Evolutionary conservation across 192 early-diverging fungal genomes (phyloP).

Genomic region (Coemansia sp.): DNA sequence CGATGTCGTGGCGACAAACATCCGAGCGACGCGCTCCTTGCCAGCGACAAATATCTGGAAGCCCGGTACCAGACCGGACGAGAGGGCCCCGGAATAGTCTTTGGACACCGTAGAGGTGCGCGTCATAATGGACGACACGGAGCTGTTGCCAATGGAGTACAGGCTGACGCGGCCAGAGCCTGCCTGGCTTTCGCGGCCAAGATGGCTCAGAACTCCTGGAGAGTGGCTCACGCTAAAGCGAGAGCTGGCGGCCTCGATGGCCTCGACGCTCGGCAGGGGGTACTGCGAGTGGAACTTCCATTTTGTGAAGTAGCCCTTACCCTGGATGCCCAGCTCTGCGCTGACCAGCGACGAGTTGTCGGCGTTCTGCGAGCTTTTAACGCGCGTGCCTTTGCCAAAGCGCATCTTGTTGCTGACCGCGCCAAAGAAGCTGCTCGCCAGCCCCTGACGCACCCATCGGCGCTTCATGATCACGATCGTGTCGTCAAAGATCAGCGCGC

Average conservation of each 20-base stretch:
- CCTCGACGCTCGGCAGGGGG: slow-evolving; percentile 57
- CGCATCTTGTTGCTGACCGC: slow-evolving; percentile 56
- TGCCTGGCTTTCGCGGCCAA: slow-evolving; percentile 44
- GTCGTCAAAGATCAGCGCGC: slow-evolving; percentile 64
- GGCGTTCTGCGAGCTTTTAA: slow-evolving; percentile 19
- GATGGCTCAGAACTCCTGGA: slow-evolving; percentile 38
- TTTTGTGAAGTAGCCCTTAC: slow-evolving; percentile 66
- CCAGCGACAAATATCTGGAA: slow-evolving; percentile 56
- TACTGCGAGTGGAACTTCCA: slow-evolving; percentile 67
- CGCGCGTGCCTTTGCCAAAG: slow-evolving; percentile 49
- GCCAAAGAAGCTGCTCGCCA: slow-evolving; percentile 56
- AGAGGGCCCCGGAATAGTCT: slow-evolving; percentile 54
- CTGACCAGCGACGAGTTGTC: slow-evolving; percentile 57
- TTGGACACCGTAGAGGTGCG: slow-evolving; percentile 55
- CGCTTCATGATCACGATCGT: slow-evolving; percentile 65
- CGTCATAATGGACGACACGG: slow-evolving; percentile 55
- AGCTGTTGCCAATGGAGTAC: slow-evolving; percentile 56
- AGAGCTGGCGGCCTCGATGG: slow-evolving; percentile 59
- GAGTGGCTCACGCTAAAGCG: slow-evolving; percentile 47
- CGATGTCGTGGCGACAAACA: slow-evolving; percentile 56
- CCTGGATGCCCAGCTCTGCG: slow-evolving; percentile 49
- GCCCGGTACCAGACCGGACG: slow-evolving; percentile 51
- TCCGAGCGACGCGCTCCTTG: slow-evolving; percentile 50
- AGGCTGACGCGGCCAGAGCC: slow-evolving; percentile 48
- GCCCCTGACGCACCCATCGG: slow-evolving; percentile 57